Base-by-base conservation (phyloP, 2,329 filamentous ascomycete species). In the Colletotrichum lini region DNA sequence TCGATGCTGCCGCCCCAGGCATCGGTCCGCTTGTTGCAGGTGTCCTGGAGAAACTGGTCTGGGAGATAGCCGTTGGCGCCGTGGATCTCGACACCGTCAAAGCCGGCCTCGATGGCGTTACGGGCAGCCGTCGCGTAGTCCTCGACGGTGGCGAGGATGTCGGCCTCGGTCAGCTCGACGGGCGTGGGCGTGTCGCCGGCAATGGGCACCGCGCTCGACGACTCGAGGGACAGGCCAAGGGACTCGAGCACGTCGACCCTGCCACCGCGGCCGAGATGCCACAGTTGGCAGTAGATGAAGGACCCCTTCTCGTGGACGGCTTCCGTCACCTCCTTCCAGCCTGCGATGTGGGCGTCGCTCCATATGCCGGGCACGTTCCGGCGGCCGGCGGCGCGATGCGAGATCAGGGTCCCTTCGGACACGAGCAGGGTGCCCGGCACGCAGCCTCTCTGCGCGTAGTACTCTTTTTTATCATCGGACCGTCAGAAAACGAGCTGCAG, bases 81-180 rank as follows among this genome's bases (percentile, higher is more conserved):
- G 74, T 86, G 83, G 21, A 84, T 79, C 75, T 94, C 92, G 66
- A 95, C 89, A 10, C 90, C 91, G 76, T 96, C 93, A 53, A 92
- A 91, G 0, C 93, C 93, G 21, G 86, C 85, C 16, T 89, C 79
- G 4, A 94, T 78, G 0, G 92, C 87, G 38, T 89, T 85, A 71
- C 85, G 85, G 0, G 87, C 84, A 1, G 88, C 86, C 0, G 83
- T 84, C 1, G 85, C 87, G 78, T 87, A 94, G 0, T 90, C 89
- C 0, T 77, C 79, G 79, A 94, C 92, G 72, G 91, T 85, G 3
- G 86, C 78, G 74, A 88, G 83, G 66, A 95, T 95, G 21, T 94
- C 92, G 1, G 87, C 82, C 61, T 89, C 84, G 0, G 87, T 92
- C 86, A 95, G 88, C 30, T 86, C 90, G 64, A 87, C 88, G 2